Evolutionary conservation across 768 basidiomycete genomes (phyloP), one percentile per base, ranked within the genome.

Genomic region (Polyporus arcularius): DNA sequence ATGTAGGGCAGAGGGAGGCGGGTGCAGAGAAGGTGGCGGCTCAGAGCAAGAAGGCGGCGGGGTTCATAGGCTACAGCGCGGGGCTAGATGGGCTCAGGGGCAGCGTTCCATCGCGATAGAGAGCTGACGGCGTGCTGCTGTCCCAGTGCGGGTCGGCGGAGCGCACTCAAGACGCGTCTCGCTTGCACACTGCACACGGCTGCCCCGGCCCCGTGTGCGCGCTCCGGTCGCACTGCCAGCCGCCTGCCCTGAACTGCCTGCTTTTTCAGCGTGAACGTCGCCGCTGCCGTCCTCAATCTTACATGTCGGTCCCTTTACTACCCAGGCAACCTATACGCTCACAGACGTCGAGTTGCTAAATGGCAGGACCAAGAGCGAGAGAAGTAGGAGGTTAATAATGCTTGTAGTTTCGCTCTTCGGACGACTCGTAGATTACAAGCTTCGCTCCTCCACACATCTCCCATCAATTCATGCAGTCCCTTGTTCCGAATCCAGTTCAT

Each of bases 331-430:
- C 80, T 75, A 78, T 58, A 61, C 65, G 67, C 70, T 57, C 58
- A 40, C 32, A 51, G 45, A 78, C 77, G 80, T 79, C 79, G 79
- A 67, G 75, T 72, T 72, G 79, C 87, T 79, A 85, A 90, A 92
- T 92, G 89, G 89, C 85, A 80, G 82, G 85, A 88, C 85, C 88
- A 72, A 90, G 85, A 91, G 39, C 14, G 73, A 64, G 74, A 45
- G 65, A 70, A 74, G 70, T 76, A 72, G 85, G 82, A 76, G 81
- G 83, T 83, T 84, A 45, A 85, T 89, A 91, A 91, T 92, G 88
- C 89, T 80, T 51, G 63, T 63, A 65, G 72, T 67, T 62, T 74
- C 60, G 64, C 58, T 60, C 41, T 51, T 14, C 48, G 32, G 42
- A 62, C 61, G 54, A 47, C 16, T 14, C 53, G 50, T 72, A 60